Base-by-base conservation (phyloP, 2,329 filamentous ascomycete genomes). In the Penicillium occitanis region DNA sequence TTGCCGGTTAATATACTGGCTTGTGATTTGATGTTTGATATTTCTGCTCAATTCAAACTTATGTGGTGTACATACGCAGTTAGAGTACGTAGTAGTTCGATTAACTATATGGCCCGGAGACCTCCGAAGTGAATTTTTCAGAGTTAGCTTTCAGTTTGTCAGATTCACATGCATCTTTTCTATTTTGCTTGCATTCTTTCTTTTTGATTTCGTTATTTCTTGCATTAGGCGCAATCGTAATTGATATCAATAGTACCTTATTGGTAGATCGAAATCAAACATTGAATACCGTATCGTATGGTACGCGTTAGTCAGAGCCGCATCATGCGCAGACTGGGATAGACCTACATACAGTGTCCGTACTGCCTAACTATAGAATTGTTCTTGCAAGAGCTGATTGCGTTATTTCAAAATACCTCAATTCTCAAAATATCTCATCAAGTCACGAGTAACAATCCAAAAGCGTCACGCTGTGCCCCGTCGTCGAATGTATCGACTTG, bases 401-500 rank as follows among this genome's bases (percentile, higher is more conserved):
- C 30, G 51, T 1, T 35, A 35, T 55, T 35, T 13, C 17, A 35
- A 55, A 55, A 55, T 55, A 33, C 30, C 53, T 40, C 53, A 57
- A 40, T 14, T 7, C 25, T 17, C n/a, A 6, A 57, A 37, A 37
- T 37, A 57, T 57, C 53, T 37, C 53, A 37, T 57, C 30, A 6
- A 57, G 53, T 22, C 53, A 37, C 28, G 51, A 55, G 30, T 37
- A 35, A 37, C n/a, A 10, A 37, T 37, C 28, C 28, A 33, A 53
- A 55, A 55, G 51, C 17, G 51, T 51, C 48, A 55, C 37, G 30
- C 51, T 35, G 51, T 35, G 28, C 51, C 51, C 51, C 30, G 30
- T 30, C 17, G 17, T 46, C n/a, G n/a, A 22, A 11, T 22, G 48
- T 28, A 28, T 50, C 13, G 22, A 55, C 1, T 10, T 19, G 53